Evolutionary conservation across 2,329 filamentous ascomycete genomes (phyloP).

Genomic region (Leptosphaerulina australis): DNA sequence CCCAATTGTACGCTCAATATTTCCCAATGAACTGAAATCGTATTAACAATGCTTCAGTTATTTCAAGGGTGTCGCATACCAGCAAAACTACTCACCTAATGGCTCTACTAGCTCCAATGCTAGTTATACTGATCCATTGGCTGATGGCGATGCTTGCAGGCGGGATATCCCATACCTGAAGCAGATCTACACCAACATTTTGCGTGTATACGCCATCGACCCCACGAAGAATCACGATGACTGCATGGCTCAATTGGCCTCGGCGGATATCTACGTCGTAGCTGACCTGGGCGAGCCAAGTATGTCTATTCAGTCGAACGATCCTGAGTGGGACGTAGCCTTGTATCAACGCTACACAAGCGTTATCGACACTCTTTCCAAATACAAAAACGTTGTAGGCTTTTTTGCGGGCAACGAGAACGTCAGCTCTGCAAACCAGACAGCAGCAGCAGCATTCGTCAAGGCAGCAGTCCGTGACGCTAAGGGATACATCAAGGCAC

Average conservation of each 20-base stretch:
- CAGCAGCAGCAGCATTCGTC: constrained; percentile 86
- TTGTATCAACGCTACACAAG: constrained; percentile 81
- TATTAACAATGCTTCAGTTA: constrained; percentile 56
- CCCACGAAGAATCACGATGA: constrained; percentile 73
- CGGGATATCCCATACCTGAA: constrained; percentile 84
- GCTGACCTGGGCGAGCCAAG: constrained; percentile 69
- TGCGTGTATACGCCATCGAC: constrained; percentile 92
- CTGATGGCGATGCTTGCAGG: constrained; percentile 71
- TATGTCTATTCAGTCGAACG: constrained; percentile 80
- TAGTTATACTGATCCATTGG: constrained; percentile 81
- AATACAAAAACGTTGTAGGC: constrained; percentile 90
- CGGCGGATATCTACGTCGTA: constrained; percentile 91
- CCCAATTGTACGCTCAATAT: constrained; percentile 60
- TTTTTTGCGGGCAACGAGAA: constrained; percentile 99
- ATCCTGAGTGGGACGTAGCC: constrained; percentile 77
- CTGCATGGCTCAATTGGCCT: constrained; percentile 82
- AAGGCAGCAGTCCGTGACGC: constrained; percentile 96
- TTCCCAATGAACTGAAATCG: not conserved
- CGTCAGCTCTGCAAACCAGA: constrained; percentile 85
- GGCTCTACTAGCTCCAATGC: constrained; percentile 41
- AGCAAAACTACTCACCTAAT: constrained; percentile 58
- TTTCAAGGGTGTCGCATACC: constrained; percentile 93
- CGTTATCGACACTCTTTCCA: constrained; percentile 78
- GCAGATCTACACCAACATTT: constrained; percentile 83
- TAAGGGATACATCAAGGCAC: constrained; percentile 86